These are phyloP conservation scores for Phaeosphaeriaceae sp. DNA, from an alignment of 2,329 filamentous ascomycete species.

Conservation along the genomic window DNA sequence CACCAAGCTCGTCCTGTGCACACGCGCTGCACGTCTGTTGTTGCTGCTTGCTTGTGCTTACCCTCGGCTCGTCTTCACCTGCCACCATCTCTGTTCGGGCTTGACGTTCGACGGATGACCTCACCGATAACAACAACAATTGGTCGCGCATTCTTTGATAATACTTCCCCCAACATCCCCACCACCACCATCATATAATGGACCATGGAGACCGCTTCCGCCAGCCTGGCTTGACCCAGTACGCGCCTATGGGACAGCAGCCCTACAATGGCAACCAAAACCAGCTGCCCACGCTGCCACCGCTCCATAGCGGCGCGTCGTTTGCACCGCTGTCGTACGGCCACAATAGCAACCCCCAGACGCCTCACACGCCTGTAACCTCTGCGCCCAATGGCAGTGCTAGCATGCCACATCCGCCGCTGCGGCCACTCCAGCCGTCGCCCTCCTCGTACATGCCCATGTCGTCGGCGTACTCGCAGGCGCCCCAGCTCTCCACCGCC, in stretches of 20 bases:
- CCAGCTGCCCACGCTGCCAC: conserved; percentile 45
- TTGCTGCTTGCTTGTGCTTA: conserved; percentile 31
- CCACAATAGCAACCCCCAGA: conserved; percentile 48
- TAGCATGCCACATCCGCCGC: conserved; percentile 46
- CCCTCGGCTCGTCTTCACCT: conserved; percentile 31
- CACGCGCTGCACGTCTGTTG: conserved; percentile 28
- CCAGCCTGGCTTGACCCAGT: conserved; percentile 43
- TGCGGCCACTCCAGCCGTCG: conserved; percentile 47
- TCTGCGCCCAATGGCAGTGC: conserved; percentile 38
- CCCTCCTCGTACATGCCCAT: conserved; percentile 43
- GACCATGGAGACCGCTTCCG: conserved; percentile 45
- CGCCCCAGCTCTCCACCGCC: conserved; percentile 42
- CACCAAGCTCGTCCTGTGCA: conserved; percentile 41
- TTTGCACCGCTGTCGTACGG: conserved; percentile 41
- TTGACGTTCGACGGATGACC: conserved; percentile 42
- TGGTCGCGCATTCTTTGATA: conserved; percentile 39
- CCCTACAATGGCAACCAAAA: conserved; percentile 39
- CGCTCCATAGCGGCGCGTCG: conserved; percentile 40
- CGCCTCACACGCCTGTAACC: conserved; percentile 47
- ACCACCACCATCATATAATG: conserved; percentile 32
- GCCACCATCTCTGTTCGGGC: conserved; percentile 31
- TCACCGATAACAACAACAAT: conserved; percentile 34
- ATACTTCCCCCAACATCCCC: conserved; percentile 14
- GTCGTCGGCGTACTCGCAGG: conserved; percentile 45
- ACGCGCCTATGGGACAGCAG: conserved; percentile 40